Percentiles rank a stretch among this genome's conserved stretches.
Conservation (phyloP, 2,329 filamentous ascomycete species). For the Trichoderma lentiforme region DNA sequence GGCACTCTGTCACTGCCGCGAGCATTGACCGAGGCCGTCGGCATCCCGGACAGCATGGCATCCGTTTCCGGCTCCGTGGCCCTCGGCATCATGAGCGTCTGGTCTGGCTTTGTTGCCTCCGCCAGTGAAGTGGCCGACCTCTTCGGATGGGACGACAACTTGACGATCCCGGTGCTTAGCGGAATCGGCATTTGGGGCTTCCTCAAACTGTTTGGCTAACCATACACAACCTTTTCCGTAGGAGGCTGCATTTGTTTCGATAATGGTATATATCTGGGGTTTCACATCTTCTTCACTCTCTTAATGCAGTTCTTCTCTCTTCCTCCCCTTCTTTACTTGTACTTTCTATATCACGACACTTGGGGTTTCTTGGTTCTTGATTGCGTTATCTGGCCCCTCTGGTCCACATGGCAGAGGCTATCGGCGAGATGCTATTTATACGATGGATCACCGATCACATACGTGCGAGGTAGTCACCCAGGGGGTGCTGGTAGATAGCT, state of each 20-base stretch:
- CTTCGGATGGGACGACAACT: conserved; percentile 94
- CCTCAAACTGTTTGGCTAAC: conserved; percentile 74
- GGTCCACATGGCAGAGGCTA: neutral
- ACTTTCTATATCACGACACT: conserved; percentile 8
- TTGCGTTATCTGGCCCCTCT: neutral
- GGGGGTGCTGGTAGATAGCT: conserved; percentile 1
- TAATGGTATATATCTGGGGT: neutral
- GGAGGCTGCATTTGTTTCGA: neutral
- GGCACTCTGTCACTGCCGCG: conserved; percentile 70
- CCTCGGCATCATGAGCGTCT: conserved; percentile 75
- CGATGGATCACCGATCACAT: neutral
- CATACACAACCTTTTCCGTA: neutral
- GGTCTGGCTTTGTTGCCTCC: conserved; percentile 84
- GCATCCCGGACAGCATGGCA: conserved; percentile 55
- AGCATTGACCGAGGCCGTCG: conserved; percentile 55
- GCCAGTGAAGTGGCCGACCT: conserved; percentile 87
- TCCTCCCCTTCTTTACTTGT: neutral
- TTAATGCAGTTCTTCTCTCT: neutral
- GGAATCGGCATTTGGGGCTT: conserved; percentile 89
- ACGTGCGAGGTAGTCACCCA: neutral
- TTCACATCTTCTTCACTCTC: neutral
- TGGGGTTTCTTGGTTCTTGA: neutral
- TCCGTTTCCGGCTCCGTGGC: conserved; percentile 69
- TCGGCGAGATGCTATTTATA: neutral
- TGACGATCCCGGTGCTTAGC: conserved; percentile 92